Evolutionary conservation across 1,284 basidiomycete species (phyloP).

Genomic region (Sanghuangporus weigelae): DNA sequence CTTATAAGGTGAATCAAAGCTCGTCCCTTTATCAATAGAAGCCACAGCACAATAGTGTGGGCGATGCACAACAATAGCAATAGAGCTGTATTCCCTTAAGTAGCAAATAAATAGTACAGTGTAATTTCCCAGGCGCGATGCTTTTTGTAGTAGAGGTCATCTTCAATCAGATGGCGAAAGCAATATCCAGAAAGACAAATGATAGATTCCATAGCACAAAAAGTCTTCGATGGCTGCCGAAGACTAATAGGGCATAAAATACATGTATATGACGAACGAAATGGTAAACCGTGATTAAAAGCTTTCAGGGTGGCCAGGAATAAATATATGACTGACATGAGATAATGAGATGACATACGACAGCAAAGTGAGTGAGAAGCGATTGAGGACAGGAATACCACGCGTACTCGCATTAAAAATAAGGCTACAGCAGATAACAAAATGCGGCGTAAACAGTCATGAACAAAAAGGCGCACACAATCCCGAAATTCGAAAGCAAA

Average conservation of each 20-base stretch:
- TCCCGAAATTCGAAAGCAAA: background rate
- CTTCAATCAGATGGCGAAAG: too few relatives aligned
- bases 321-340: background rate
- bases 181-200: too few relatives aligned
- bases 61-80: background rate
- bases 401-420: background rate
- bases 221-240: too few relatives aligned
- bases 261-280: too few relatives aligned
- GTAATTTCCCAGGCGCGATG: too few relatives aligned
- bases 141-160: too few relatives aligned
- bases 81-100: background rate
- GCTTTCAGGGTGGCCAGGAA: background rate
- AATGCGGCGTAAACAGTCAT: background rate
- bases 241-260: too few relatives aligned
- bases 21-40: background rate
- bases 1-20: background rate
- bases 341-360: background rate
- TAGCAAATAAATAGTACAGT: background rate
- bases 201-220: too few relatives aligned
- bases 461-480: background rate
- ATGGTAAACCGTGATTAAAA: background rate
- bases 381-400: background rate
- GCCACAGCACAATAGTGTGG: background rate
- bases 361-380: background rate
- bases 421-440: constrained; percentile 3